Evolutionary conservation across 2,329 filamentous ascomycete species (phyloP).

Genomic region (Emericellopsis cladophorae): DNA sequence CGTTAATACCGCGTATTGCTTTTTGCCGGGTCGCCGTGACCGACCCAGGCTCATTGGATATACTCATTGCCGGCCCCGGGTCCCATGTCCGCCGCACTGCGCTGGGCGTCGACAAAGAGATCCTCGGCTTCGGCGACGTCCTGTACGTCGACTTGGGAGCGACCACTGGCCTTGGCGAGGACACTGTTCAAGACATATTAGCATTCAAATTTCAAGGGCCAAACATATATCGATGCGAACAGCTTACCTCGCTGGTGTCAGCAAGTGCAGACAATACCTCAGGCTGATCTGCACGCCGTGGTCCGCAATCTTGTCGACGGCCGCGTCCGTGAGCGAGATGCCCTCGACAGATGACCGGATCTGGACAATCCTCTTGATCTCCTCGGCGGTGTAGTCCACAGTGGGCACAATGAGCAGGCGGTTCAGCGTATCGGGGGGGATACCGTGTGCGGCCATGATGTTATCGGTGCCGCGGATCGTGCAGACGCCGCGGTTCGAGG

Average conservation of each 20-base stretch:
- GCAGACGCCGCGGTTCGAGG: constrained; percentile 90
- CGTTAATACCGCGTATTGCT: too few species aligned
- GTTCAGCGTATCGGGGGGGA: constrained; percentile 85
- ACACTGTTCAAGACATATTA: constrained; percentile 43
- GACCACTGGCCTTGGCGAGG: constrained; percentile 73
- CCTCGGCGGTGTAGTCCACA: constrained; percentile 72
- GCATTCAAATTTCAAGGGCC: constrained; percentile 7
- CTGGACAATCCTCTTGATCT: constrained; percentile 86
- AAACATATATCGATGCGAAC: constrained; percentile 1
- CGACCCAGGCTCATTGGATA: constrained; percentile 34
- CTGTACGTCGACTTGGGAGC: constrained; percentile 61
- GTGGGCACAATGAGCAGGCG: constrained; percentile 95
- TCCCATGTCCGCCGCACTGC: constrained; percentile 59
- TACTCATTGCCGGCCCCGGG: constrained; percentile 52
- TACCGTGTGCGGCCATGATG: constrained; percentile 78
- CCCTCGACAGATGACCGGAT: constrained; percentile 74
- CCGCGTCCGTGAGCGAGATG: constrained; percentile 66
- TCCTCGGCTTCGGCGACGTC: constrained; percentile 75
- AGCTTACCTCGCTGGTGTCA: constrained; percentile 66
- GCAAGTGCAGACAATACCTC: constrained; percentile 82
- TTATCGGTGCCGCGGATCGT: constrained; percentile 80
- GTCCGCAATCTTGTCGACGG: constrained; percentile 75
- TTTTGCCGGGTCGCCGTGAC: neutral
- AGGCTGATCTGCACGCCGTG: constrained; percentile 83
- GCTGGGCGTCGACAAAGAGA: constrained; percentile 69